phyloP scores from a whole-genome alignment of 2,329 filamentous ascomycete genomes.

The Stachybotrys echinatus region DNA sequence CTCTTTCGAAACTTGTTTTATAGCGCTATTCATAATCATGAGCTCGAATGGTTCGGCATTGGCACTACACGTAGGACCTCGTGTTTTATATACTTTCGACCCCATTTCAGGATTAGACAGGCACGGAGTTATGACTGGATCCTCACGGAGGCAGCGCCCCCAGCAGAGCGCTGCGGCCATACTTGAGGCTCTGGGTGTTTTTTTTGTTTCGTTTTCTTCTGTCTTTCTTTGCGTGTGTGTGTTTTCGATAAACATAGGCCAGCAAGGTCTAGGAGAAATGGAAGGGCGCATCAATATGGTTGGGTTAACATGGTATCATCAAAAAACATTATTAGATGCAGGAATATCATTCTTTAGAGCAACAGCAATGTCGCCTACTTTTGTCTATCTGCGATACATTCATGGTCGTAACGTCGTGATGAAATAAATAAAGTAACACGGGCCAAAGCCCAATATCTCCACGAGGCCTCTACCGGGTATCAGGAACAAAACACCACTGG shows the following conservation, averaged over 20 bases:
- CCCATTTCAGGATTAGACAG: not conserved
- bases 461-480: not conserved
- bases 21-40: not conserved
- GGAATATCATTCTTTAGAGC: too few relatives aligned
- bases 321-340: not conserved
- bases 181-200: too few relatives aligned
- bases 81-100: not conserved
- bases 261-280: too few relatives aligned
- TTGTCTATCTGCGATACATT: not conserved
- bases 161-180: too few relatives aligned
- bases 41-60: not conserved
- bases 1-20: not conserved
- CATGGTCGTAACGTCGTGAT: not conserved
- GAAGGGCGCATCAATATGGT: too few relatives aligned
- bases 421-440: not conserved
- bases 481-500: not conserved
- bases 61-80: not conserved
- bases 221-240: too few relatives aligned
- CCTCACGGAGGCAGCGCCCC: not conserved
- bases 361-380: too few relatives aligned
- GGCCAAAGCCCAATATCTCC: not conserved
- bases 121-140: not conserved
- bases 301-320: not conserved
- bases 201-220: too few relatives aligned
- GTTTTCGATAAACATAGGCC: too few relatives aligned